These are phyloP conservation scores for Colletotrichum chrysophilum DNA, from an alignment of 2,329 filamentous ascomycete genomes.

Conservation along the genomic window DNA sequence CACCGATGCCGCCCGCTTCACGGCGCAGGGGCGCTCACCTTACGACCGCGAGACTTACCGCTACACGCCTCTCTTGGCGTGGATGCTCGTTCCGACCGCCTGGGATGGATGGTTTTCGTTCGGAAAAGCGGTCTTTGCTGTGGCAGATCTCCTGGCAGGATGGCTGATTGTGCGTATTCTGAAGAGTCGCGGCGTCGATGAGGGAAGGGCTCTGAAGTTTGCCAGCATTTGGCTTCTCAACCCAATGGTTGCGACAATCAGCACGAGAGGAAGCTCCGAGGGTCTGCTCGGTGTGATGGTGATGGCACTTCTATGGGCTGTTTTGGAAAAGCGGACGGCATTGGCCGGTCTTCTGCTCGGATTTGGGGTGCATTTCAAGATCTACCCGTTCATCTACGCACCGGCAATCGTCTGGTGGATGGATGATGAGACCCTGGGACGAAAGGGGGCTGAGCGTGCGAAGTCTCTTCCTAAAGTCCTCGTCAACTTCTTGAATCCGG, in stretches of 20 bases:
- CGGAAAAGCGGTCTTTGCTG: slow-evolving; percentile 86
- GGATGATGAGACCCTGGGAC: slow-evolving; percentile 57
- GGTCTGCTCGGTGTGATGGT: slow-evolving; percentile 87
- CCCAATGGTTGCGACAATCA: slow-evolving; percentile 97
- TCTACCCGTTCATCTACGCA: slow-evolving; percentile 97
- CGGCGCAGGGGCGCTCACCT: slow-evolving; percentile 71
- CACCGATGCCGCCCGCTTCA: slow-evolving; percentile 87
- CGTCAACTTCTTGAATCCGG: slow-evolving; percentile 53
- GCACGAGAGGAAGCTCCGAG: slow-evolving; percentile 92
- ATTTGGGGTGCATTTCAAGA: slow-evolving; percentile 93
- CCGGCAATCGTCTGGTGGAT: slow-evolving; percentile 83
- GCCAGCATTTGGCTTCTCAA: slow-evolving; percentile 93
- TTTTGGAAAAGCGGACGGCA: slow-evolving; percentile 63
- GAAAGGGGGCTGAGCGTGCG: not conserved
- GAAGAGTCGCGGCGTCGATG: slow-evolving; percentile 47
- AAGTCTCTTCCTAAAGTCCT: slow-evolving; percentile 28
- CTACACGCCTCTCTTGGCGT: slow-evolving; percentile 93
- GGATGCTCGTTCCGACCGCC: slow-evolving; percentile 84
- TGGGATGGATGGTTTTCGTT: slow-evolving; percentile 74
- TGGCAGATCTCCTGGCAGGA: slow-evolving; percentile 83
- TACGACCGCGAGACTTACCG: slow-evolving; percentile 94
- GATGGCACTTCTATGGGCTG: slow-evolving; percentile 82
- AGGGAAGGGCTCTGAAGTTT: slow-evolving; percentile 70
- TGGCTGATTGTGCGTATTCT: slow-evolving; percentile 68
- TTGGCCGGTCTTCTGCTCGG: slow-evolving; percentile 81